Evolutionary conservation across 1,139 yeast genomes (phyloP), one percentile per base, ranked within the genome.

Genomic region (Geotrichum reessii): DNA sequence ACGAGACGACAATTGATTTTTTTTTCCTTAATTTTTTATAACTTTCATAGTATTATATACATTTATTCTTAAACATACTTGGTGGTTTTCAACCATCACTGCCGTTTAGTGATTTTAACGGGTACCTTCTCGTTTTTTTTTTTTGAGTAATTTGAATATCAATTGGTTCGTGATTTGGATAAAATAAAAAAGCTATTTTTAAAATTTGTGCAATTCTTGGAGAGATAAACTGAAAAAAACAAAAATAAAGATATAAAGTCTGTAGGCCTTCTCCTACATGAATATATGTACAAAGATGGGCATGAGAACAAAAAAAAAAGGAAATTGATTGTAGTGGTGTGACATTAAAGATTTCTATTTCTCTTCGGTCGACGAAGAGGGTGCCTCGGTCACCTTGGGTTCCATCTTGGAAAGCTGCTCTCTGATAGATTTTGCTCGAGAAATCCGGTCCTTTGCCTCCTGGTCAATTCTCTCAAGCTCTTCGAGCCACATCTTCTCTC

Each of bases 401-500:
- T 58, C 58, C 28, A 55, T 24, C 37, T 58, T 55, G 25, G 58
- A 52, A 28, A 52, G 50, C 42, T 56, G 55, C 17, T 33, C 56
- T n/a, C 60, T 47, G 2, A 55, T 42, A 27, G 47, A 28, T 27
- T 54, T 42, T 7, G 73, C 71, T 21, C 67, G 62, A n/a, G 61
- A 63, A 56, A 63, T 61, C 27, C 71, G 64, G 42, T 62, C 84
- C 71, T 87, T 85, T 59, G 86, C 83, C 61, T 83, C 85, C 8
- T 74, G 80, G 70, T 91, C 97, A 70, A 95, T 81, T 75, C 96
- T 81, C 70, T 91, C 93, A 70, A 91, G 79, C 71, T 91, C 98
- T 69, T 88, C 91, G 64, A 91, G 86, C 98, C 98, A 91, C 67
- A 91, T 71, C 67, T 77, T 78, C 69, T 91, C 97, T 76, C 98